A percentile compares a stretch with the other conserved stretches of the same genome.
These are phyloP conservation scores for Cotoneaster glaucophyllus DNA, from an alignment of 306 rosid genomes.

Conservation along the genomic window DNA sequence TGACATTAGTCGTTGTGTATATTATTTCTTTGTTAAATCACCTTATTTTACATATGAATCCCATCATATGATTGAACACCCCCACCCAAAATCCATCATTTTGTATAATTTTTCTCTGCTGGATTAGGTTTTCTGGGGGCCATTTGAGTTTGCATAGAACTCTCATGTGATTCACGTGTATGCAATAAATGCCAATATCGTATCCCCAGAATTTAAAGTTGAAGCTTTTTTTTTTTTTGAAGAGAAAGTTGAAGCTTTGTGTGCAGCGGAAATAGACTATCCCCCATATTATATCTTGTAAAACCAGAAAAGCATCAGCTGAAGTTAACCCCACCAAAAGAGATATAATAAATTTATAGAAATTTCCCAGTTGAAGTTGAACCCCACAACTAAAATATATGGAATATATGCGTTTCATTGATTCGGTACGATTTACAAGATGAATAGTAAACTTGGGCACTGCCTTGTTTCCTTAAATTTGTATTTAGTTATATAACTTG, in stretches of 20 bases:
- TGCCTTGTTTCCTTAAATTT: neutral
- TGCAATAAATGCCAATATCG: conserved; percentile 16
- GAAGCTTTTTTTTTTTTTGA: too few species aligned
- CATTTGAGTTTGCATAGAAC: neutral
- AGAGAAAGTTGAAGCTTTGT: neutral
- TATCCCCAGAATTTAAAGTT: neutral
- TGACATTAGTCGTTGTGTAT: too few species aligned
- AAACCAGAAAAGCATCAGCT: neutral
- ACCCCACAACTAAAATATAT: conserved; percentile 5
- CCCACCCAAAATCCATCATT: too few species aligned
- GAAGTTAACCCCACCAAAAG: neutral
- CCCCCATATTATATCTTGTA: neutral
- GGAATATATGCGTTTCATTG: neutral
- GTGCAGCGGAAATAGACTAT: too few species aligned
- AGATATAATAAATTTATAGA: neutral
- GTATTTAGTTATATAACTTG: too few species aligned
- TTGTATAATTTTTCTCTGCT: neutral
- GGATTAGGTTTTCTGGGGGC: conserved; percentile 1
- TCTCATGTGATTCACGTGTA: conserved; percentile 24
- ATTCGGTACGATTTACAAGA: neutral
- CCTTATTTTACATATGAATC: neutral
- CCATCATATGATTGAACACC: neutral
- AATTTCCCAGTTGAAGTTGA: neutral
- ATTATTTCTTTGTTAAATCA: neutral
- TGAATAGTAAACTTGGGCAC: neutral